Conservation (phyloP, 345 rosid genomes). For the Firmiana major region DNA sequence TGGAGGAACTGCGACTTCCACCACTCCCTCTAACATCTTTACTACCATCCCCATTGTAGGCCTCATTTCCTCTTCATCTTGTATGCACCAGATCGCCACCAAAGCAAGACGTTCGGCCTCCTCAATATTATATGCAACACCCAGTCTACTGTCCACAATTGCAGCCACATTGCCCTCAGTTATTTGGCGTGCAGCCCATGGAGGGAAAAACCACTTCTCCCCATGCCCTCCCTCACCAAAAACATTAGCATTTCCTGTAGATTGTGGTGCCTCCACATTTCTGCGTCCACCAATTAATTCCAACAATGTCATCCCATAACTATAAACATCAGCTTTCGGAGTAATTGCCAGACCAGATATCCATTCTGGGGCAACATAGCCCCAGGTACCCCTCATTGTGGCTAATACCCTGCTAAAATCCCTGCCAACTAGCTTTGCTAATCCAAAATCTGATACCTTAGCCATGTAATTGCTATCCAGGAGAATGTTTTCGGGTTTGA, state of each 20-base stretch:
- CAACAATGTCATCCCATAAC: slow-evolving; percentile 63
- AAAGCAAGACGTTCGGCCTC: slow-evolving; percentile 57
- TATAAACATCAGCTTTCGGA: slow-evolving; percentile 65
- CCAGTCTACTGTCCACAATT: slow-evolving; percentile 44
- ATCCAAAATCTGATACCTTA: slow-evolving; percentile 58
- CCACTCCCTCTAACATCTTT: slow-evolving; percentile 71
- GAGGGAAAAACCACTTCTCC: slow-evolving; percentile 82
- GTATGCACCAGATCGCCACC: slow-evolving; percentile 81
- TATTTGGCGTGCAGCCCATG: slow-evolving; percentile 76
- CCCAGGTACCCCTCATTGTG: slow-evolving; percentile 64
- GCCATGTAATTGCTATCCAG: slow-evolving; percentile 43
- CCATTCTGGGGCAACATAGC: slow-evolving; percentile 67
- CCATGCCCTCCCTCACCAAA: slow-evolving; percentile 25
- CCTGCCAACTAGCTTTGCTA: slow-evolving; percentile 58
- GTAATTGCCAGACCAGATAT: slow-evolving; percentile 57
- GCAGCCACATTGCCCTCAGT: slow-evolving; percentile 50
- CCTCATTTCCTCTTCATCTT: slow-evolving; percentile 56
- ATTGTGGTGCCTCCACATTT: slow-evolving; percentile 47
- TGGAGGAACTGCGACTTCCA: slow-evolving; percentile 57
- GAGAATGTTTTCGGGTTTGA: slow-evolving; percentile 61
- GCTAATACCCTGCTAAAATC: slow-evolving; percentile 57
- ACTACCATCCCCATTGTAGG: slow-evolving; percentile 69
- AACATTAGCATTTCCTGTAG: slow-evolving; percentile 19
- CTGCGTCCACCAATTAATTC: slow-evolving; percentile 69
- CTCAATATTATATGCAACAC: slow-evolving; percentile 38